Base-by-base conservation (phyloP, 2,329 filamentous ascomycete species). In the Clathrospora elynae region DNA sequence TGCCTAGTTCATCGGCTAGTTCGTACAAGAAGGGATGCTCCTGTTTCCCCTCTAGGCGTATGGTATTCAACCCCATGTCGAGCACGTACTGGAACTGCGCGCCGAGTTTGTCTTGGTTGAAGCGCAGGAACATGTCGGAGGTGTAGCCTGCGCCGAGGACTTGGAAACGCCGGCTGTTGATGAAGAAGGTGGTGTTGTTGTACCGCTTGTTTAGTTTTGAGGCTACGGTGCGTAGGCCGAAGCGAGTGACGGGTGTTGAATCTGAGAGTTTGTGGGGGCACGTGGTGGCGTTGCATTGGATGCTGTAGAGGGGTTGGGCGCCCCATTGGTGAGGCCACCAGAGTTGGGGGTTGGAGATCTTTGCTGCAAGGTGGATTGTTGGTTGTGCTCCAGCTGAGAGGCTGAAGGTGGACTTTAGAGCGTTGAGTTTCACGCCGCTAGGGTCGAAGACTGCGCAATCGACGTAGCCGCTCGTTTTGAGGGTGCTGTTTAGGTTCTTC, bases 291-390 rank as follows among this genome's bases (percentile, higher is more conserved):
- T 57, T 63, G 32, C 70, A 65, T 7, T 59, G 46, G 1, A 68
- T 58, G 1, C 46, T 69, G 47, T 83, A 82, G 5, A 83, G 59
- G 0, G 78, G 78, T 51, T 83, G 82, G 0, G 66, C 52, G 2
- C 82, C 82, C 82, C 82, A 85, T 35, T 73, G 68, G 26, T 72
- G 75, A 0, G 83, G 82, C 81, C 82, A 85, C 83, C 83, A 86
- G 9, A 84, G 71, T 9, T 73, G 53, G 0, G 80, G 77, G 1
- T 74, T 64, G 0, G 66, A 36, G 9, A 84, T 48, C 1, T 59
- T 57, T 6, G 28, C 33, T 12, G 31, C 35, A 6, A 50, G 11
- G 3, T 35, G 14, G n/a, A 45, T 16, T 12, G 37, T 36, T 4
- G 16, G 6, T 28, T 41, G 12, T 11, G 33, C 35, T 3, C 41